Evolutionary conservation across 2,329 filamentous ascomycete genomes (phyloP), one percentile per base, ranked within the genome.

Genomic region (Ceratocystis huliohia): DNA sequence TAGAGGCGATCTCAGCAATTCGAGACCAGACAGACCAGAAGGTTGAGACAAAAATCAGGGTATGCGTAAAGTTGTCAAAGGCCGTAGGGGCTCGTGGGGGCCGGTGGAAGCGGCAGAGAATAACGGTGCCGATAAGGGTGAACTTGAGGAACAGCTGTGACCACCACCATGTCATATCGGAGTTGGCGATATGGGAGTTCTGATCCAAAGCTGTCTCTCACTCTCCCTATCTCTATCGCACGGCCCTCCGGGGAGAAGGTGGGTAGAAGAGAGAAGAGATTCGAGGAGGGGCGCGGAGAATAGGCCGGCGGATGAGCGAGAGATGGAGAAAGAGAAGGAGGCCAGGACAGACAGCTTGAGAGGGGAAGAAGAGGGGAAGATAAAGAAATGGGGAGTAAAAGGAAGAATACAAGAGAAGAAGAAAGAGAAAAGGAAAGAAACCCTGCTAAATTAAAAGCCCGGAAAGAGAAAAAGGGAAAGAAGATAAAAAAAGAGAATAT

Each of bases 81-180:
- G 66, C 50, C 20, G 68, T 70, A 6, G 69, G 69, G 8, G 69
- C 64, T 41, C 68, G 68, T 41, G 68, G 68, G n/a, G 69, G 69
- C 44, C 69, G 68, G 65, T 68, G 68, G 45, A 69, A 70, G 53
- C 69, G 69, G 45, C 69, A 70, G 57, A 69, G 59, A 48, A 69
- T 61, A 44, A 70, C 68, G 30, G 68, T 67, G 56, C 67, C 63
- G 67, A 70, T 64, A 45, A 70, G 69, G 56, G 64, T 65, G 59
- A 69, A 64, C 67, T 69, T 69, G 64, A 69, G 67, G 56, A 65
- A 37, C 61, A 68, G 57, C 67, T 68, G 67, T 41, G 65, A 64
- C 64, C 61, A 65, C 62, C 57, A 63, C 65, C 64, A 68, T 66
- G 64, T 66, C 64, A 68, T 68, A 66, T 57, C 53, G 53, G 53